Base-by-base conservation (phyloP, 768 basidiomycete species). In the Dendrothele bispora region DNA sequence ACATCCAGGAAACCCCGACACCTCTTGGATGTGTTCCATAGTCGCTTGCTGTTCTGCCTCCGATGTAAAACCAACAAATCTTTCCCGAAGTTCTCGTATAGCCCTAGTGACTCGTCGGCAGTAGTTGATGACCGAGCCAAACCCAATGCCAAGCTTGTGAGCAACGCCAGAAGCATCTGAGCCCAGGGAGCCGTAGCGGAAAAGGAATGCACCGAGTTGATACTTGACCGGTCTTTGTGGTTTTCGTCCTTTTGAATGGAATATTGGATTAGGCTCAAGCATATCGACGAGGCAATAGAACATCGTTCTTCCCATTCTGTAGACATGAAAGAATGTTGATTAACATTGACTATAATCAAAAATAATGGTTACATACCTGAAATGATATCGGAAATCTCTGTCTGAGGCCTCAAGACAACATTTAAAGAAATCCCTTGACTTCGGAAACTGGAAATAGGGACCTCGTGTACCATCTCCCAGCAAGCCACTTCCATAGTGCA, bases 61-160 rank as follows among this genome's bases (percentile, higher is more conserved):
- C 4, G 20, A n/a, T 7, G 28, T n/a, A 29, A 29, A 53, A 14
- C 35, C 48, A 7, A 49, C 14, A 39, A 26, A 34, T 2, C 26
- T 22, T 1, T 25, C 7, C 8, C 37, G 41, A 3, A 49, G 42
- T 18, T 49, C 21, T 10, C 41, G 22, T 17, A 53, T 25, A 0
- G 48, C 41, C 14, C 32, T 43, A 14, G 43, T 43, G 39, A 63
- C 53, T 10, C 62, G 42, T 10, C 42, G 15, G 24, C 56, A 61
- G 37, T 63, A 62, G 11, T 56, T 42, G 37, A 45, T 44, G 5
- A 60, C 55, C 14, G 61, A 60, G 4, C 62, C 59, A 14, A 48
- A 41, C 5, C 55, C 55, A 38, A 63, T 47, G 7, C 51, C 53
- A 20, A 59, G 27, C 42, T 59, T 54, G 3, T 52, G 40, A 1